Conservation (phyloP, 2,329 filamentous ascomycete species). For the Aspergillus unguis region DNA sequence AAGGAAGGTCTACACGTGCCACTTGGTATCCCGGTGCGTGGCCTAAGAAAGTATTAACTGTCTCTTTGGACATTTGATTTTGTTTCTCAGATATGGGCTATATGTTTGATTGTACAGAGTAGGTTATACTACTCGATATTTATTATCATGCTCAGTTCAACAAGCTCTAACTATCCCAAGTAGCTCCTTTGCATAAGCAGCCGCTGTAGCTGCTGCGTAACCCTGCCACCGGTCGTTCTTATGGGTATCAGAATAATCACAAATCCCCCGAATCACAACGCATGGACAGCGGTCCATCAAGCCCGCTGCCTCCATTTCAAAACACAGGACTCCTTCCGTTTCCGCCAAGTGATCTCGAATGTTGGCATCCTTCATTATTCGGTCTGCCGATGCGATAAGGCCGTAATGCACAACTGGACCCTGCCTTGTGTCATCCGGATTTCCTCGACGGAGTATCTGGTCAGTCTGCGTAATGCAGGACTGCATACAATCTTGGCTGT, state of each 20-base stretch:
- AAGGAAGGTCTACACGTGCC: too few relatives aligned
- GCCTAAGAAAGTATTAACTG: too few relatives aligned
- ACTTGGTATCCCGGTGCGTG: too few relatives aligned
- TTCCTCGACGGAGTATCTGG: not conserved
- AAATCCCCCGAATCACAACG: not conserved
- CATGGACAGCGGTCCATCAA: not conserved
- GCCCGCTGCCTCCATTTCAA: not conserved
- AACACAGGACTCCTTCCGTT: not conserved
- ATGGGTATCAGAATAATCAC: not conserved
- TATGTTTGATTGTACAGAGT: too few relatives aligned
- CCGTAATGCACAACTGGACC: not conserved
- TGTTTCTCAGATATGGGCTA: too few relatives aligned
- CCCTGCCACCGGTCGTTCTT: not conserved
- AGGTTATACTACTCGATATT: too few relatives aligned
- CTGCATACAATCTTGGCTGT: not conserved
- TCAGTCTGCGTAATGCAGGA: not conserved
- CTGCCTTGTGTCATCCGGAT: not conserved
- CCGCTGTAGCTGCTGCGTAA: not conserved
- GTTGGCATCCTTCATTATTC: not conserved
- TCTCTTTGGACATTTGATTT: too few relatives aligned
- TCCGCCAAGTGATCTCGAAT: not conserved
- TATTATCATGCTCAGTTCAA: too few relatives aligned
- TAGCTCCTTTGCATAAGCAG: not conserved
- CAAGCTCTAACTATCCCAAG: not conserved
- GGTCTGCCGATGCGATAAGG: not conserved